Percentiles rank a stretch among this genome's conserved stretches.
phyloP scores from a whole-genome alignment of 2,329 filamentous ascomycete species.

The Periconia macrospinosa region DNA sequence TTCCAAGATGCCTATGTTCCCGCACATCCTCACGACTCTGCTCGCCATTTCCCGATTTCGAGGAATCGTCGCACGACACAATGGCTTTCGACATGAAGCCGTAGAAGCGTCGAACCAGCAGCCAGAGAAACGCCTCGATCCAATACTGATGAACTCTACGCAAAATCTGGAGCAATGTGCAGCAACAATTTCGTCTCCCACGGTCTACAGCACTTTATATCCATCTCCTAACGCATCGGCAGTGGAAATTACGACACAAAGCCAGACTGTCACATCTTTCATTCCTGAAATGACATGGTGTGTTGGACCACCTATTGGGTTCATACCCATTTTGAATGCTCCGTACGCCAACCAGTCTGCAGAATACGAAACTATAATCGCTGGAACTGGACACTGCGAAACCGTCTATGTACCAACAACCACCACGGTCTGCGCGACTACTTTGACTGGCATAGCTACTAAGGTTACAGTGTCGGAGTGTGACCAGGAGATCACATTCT shows the following conservation, averaged over 20 bases:
- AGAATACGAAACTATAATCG: slow-evolving; percentile 21
- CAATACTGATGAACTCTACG: slow-evolving; percentile 10
- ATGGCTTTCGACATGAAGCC: slow-evolving; percentile 18
- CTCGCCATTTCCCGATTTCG: slow-evolving; percentile 8
- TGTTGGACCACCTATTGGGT: slow-evolving; percentile 41
- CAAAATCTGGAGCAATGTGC: slow-evolving; percentile 14
- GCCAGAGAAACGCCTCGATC: slow-evolving; percentile 4
- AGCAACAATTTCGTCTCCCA: slow-evolving; percentile 10
- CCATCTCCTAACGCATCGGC: slow-evolving; percentile 48
- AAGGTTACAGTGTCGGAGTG: slow-evolving; percentile 47
- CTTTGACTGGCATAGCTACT: slow-evolving; percentile 44
- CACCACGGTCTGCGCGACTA: slow-evolving; percentile 50
- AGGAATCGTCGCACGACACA: slow-evolving; percentile 8
- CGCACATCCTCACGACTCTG: slow-evolving; percentile 8
- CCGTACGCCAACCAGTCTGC: slow-evolving; percentile 44
- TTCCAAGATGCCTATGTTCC: slow-evolving; percentile 9
- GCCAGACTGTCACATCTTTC: slow-evolving; percentile 48
- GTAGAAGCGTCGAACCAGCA: slow-evolving; percentile 13
- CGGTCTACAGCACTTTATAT: slow-evolving; percentile 42
- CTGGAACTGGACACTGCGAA: slow-evolving; percentile 39
- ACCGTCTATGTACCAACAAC: slow-evolving; percentile 45
- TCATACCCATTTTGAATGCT: slow-evolving; percentile 35
- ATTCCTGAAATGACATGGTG: slow-evolving; percentile 48
- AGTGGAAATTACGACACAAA: slow-evolving; percentile 45
- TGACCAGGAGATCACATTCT: slow-evolving; percentile 50